Base-by-base conservation (phyloP, 345 rosid genomes). In the Eucalyptus pauciflora region DNA sequence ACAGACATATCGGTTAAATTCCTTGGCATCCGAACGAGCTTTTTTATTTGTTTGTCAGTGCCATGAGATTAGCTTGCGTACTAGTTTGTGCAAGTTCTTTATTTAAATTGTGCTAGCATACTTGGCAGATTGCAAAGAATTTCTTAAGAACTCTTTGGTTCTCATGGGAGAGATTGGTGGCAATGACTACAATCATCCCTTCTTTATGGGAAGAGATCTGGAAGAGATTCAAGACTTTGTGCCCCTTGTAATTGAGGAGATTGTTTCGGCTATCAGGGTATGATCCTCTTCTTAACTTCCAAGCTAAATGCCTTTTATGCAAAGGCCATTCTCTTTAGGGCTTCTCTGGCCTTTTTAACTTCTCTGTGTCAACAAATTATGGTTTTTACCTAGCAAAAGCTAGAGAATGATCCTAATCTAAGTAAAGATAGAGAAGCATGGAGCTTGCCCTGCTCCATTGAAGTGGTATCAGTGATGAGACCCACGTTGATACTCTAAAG, bases 131-230 rank as follows among this genome's bases (percentile, higher is more conserved):
- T 92, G 95, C 88, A 81, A n/a, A 14, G 89, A 92, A 20, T 85
- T 88, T 50, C 90, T 94, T 6, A 50, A 87, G 5, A 89, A 85
- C 50, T 92, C 95, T 6, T 86, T 95, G 87, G 83, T 95, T 88
- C 90, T 93, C 4, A 87, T 94, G 93, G 96, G 96, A 90, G 95
- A 94, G 89, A 94, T 95, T 27, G 95, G 96, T 51, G 95, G 95
- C 8, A 95, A 95, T 10, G 95, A 94, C 88, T 93, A 92, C 88
- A 89, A 90, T 45, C 50, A 92, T 56, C 91, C 92, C 1, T 90
- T 94, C 50, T 50, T 86, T 14, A 60, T 37, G 64, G 89, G 94
- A 37, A 90, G 46, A 87, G 89, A 80, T 76, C 20, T 62, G 27
- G 83, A 90, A 51, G 91, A 50, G 20, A 87, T 90, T 58, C 92